Percentiles rank a stretch among this genome's conserved stretches.
phyloP scores from a whole-genome alignment of 495 filamentous ascomycete species.

The Gamarada debralockiae region DNA sequence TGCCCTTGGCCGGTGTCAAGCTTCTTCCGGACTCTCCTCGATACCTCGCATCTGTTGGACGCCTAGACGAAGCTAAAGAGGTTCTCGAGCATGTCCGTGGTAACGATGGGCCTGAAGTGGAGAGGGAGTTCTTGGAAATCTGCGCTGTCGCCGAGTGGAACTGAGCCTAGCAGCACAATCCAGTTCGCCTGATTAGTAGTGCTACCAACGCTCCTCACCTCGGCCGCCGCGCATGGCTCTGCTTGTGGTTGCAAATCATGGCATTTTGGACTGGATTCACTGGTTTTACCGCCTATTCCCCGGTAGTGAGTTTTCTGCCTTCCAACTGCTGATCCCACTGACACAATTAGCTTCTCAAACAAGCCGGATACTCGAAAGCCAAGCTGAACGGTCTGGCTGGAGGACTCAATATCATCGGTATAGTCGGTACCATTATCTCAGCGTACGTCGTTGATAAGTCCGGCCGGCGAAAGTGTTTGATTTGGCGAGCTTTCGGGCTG shows the following conservation, averaged over 20 bases:
- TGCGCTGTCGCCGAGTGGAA: constrained; percentile 29
- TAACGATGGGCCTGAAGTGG: constrained; percentile 27
- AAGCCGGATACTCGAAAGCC: constrained; percentile 27
- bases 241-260: constrained; percentile 51
- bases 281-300: constrained; percentile 31
- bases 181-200: constrained; percentile 35
- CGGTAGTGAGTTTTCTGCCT: not conserved
- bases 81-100: constrained; percentile 24
- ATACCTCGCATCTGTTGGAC: constrained; percentile 28
- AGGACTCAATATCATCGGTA: constrained; percentile 50
- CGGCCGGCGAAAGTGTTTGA: constrained; percentile 42
- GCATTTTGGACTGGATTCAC: constrained; percentile 48
- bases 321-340: not conserved
- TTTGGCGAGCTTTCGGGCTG: constrained; percentile 29
- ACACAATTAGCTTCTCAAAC: constrained; percentile 1
- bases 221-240: constrained; percentile 43
- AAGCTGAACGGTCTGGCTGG: constrained; percentile 48
- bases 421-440: constrained; percentile 49
- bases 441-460: constrained; percentile 50
- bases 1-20: constrained; percentile 42
- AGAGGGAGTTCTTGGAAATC: constrained; percentile 40
- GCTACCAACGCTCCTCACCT: constrained; percentile 31
- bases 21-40: constrained; percentile 47
- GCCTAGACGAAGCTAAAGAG: constrained; percentile 28
- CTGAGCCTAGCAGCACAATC: constrained; percentile 33